Evolutionary conservation across 768 basidiomycete species (phyloP).

Genomic region (Leccinum uliginosum): DNA sequence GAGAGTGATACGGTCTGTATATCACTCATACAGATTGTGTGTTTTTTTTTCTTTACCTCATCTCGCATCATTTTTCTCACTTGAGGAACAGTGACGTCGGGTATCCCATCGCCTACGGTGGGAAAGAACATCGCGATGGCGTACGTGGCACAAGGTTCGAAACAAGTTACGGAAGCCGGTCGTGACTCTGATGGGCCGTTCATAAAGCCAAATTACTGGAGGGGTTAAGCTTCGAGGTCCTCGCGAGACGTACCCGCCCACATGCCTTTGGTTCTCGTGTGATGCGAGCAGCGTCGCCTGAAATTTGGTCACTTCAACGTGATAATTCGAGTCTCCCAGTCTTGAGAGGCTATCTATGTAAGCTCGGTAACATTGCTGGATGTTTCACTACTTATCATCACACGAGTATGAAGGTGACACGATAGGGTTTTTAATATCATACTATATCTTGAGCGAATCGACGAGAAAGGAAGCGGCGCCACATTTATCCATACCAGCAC

Average conservation of each 20-base stretch:
- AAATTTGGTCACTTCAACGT: background rate
- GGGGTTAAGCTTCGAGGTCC: constrained; percentile 37
- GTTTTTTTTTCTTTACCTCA: constrained; percentile 4
- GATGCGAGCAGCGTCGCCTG: too few species aligned
- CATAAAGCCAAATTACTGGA: constrained; percentile 74
- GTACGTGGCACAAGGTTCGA: constrained; percentile 78
- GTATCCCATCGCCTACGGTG: constrained; percentile 90
- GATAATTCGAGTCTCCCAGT: background rate
- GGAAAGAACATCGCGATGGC: constrained; percentile 96
- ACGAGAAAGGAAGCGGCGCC: constrained; percentile 74
- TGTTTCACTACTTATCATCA: background rate
- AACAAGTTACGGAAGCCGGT: constrained; percentile 72
- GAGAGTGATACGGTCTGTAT: constrained; percentile 60
- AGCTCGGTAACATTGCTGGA: background rate
- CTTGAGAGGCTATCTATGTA: background rate
- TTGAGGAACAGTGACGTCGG: constrained; percentile 77
- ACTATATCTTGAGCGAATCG: constrained; percentile 92
- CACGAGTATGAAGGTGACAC: too few species aligned
- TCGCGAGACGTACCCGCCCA: background rate
- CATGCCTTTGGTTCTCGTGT: too few species aligned
- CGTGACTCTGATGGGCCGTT: constrained; percentile 88
- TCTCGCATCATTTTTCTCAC: constrained; percentile 15
- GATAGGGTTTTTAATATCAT: too few species aligned
- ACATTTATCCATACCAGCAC: constrained; percentile 92
- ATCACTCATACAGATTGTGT: background rate